These are phyloP conservation scores for Dissophora ornata DNA, from an alignment of 192 early-diverging fungal species.

Conservation along the genomic window DNA sequence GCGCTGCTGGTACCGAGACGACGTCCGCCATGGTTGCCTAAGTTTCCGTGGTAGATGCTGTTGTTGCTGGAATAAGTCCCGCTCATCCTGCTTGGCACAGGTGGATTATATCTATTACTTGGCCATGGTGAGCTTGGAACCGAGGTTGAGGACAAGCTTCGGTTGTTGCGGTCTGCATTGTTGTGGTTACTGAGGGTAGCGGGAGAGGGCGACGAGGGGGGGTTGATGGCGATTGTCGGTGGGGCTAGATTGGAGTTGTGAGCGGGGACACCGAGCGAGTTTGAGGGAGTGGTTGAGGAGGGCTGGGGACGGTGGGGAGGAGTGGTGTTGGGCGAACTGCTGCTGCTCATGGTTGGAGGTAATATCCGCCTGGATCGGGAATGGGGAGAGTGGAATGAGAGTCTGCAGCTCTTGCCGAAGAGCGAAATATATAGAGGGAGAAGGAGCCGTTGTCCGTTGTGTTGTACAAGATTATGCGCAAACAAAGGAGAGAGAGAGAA, in stretches of 20 bases:
- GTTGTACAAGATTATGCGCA: no score
- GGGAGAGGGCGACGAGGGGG: conserved; percentile 39
- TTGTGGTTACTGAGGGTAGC: background rate
- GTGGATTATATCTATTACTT: conserved; percentile 33
- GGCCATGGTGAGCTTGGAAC: background rate
- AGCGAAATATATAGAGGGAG: background rate
- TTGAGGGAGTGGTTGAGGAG: conserved; percentile 12
- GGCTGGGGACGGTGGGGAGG: conserved; percentile 15
- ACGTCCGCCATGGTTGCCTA: background rate
- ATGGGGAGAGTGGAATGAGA: background rate
- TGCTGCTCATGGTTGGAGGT: conserved; percentile 35
- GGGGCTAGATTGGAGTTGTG: background rate
- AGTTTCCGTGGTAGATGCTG: conserved; percentile 29
- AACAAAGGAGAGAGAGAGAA: background rate
- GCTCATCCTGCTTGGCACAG: conserved; percentile 49
- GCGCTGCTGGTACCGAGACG: conserved; percentile 33
- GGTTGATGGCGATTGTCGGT: conserved; percentile 19
- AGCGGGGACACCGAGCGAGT: conserved; percentile 12
- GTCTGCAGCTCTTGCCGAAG: background rate
- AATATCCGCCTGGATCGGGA: no score
- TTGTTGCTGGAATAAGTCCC: conserved; percentile 39
- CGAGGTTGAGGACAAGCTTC: background rate
- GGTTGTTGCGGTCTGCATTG: background rate
- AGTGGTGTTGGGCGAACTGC: conserved; percentile 23
- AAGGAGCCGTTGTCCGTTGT: background rate